A percentile compares a stretch with the other conserved stretches of the same genome.
phyloP scores from a whole-genome alignment of 1,284 basidiomycete genomes.

The Ustilago bromivora region DNA sequence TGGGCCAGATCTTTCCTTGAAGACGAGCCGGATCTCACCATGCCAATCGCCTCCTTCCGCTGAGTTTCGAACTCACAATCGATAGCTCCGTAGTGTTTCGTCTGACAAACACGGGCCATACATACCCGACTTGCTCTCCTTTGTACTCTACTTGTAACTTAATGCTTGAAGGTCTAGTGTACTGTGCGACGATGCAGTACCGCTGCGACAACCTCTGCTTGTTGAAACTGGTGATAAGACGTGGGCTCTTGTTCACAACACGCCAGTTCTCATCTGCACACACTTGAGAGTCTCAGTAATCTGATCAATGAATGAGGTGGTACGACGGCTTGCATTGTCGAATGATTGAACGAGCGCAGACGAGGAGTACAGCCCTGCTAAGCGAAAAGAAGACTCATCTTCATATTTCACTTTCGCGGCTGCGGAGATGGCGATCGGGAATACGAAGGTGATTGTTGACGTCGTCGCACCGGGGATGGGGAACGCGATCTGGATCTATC shows the following conservation, averaged over 20 bases:
- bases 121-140: constrained; percentile 1
- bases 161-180: background rate
- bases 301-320: no score
- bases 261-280: no score
- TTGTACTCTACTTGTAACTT: background rate
- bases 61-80: constrained; percentile 5
- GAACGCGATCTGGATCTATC: constrained; percentile 26
- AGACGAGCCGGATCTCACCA: constrained; percentile 32
- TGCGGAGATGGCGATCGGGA: constrained; percentile 27
- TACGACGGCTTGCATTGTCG: background rate
- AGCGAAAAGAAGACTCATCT: background rate
- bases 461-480: constrained; percentile 4
- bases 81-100: background rate
- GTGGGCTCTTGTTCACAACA: no score
- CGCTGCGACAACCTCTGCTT: no score
- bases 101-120: background rate
- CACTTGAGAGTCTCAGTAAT: no score
- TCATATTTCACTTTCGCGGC: background rate
- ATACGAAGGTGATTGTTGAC: constrained; percentile 22
- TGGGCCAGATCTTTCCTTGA: constrained; percentile 44
- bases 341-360: background rate
- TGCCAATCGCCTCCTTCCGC: constrained; percentile 19
- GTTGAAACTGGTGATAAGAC: no score
- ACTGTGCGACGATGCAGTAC: no score
- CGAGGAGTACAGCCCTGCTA: background rate